Base-by-base conservation (phyloP, 2,329 filamentous ascomycete genomes). In the Rutstroemia sp. region DNA sequence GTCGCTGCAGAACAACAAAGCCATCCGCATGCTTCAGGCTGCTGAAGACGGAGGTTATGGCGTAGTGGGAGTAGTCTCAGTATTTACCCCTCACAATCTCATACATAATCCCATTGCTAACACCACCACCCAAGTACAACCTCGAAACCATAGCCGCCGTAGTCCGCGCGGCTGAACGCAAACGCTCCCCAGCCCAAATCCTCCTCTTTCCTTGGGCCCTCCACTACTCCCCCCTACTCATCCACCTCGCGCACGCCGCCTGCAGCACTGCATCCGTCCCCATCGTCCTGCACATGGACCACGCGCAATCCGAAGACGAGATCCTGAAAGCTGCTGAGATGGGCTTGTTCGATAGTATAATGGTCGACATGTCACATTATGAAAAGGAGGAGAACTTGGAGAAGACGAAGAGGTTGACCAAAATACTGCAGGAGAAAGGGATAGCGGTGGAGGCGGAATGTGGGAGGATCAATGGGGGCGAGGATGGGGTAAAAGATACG, bases 311-410 rank as follows among this genome's bases (percentile, higher is more conserved):
- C 4, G 77, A 77, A 8, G 77, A 78, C 12, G 77, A 76, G 54
- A 75, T 82, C 30, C 81, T 87, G 58, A 76, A 76, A 14, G 72
- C 71, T 1, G 83, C 82, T 0, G 82, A 81, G 0, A 74, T 79
- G 2, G 71, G 82, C 21, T 76, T 76, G 0, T 88, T 89, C 61
- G 86, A 89, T 68, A 79, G 76, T 49, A 88, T 89, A 67, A 89
- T 89, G 86, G 81, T 89, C 0, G 87, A 89, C 70, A 89, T 89
- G 85, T 82, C 77, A 55, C 86, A 89, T 68, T 82, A 86, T 65
- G 84, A 87, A 61, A 83, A 82, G 64, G 83, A 78, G 50, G 84
- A 88, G 72, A 89, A 89, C 65, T 73, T 90, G 44, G 81, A 86
- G 61, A 70, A 88, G 54, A 82, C 83, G 8, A 72, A 70, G 16